Evolutionary conservation across 345 rosid species (phyloP).

Genomic region (Hibiscus syriacus): DNA sequence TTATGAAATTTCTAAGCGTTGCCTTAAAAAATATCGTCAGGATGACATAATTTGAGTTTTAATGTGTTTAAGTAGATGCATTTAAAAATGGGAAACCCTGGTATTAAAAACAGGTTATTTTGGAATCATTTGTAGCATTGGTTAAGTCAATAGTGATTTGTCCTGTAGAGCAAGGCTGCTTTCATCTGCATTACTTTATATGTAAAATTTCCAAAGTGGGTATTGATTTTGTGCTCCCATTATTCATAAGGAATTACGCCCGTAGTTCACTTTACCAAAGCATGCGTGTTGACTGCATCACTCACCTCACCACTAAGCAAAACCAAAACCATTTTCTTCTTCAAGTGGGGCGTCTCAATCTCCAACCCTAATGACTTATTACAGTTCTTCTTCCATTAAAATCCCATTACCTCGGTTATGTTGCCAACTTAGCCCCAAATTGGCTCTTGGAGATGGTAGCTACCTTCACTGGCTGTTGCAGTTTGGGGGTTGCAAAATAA

Average conservation of each 20-base stretch:
- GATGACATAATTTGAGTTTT: too few relatives aligned
- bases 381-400: slow-evolving; percentile 4
- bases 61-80: too few relatives aligned
- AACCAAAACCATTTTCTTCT: not conserved
- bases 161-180: not conserved
- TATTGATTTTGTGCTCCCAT: not conserved
- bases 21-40: too few relatives aligned
- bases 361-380: not conserved
- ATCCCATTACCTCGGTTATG: not conserved
- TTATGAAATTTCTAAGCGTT: too few relatives aligned
- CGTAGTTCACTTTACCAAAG: not conserved
- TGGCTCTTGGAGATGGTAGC: too few relatives aligned
- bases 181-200: not conserved
- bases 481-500: not conserved
- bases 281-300: slow-evolving; percentile 16
- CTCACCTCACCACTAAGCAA: slow-evolving; percentile 2
- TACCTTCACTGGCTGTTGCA: not conserved
- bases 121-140: not conserved
- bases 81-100: too few relatives aligned
- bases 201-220: slow-evolving; percentile 7
- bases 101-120: too few relatives aligned
- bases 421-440: not conserved
- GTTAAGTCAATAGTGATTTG: not conserved
- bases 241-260: not conserved
- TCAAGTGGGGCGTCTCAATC: slow-evolving; percentile 3